phyloP scores from a whole-genome alignment of 306 rosid species.

The Vigna unguiculata region DNA sequence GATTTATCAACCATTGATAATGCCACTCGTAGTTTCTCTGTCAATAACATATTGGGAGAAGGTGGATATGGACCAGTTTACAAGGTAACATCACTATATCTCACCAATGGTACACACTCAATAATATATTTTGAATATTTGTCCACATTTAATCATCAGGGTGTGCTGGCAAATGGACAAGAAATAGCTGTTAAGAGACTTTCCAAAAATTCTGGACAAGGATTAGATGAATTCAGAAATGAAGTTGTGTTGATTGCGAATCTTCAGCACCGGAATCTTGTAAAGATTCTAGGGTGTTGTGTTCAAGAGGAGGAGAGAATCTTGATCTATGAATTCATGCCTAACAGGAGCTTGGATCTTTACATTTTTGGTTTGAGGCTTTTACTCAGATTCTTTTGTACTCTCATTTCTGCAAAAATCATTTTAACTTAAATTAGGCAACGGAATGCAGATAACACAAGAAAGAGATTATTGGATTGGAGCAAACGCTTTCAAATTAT shows the following conservation, averaged over 20 bases:
- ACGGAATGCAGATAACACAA: too few relatives aligned
- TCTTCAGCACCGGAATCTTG: conserved; percentile 69
- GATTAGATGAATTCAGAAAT: conserved; percentile 63
- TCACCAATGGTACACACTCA: too few relatives aligned
- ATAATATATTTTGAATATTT: too few relatives aligned
- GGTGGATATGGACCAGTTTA: conserved; percentile 35
- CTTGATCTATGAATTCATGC: conserved; percentile 66
- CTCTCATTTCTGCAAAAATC: too few relatives aligned
- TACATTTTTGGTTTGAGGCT: too few relatives aligned
- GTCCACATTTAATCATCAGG: too few relatives aligned
- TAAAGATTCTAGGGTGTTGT: conserved; percentile 65
- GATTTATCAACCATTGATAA: neutral
- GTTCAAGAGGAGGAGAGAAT: conserved; percentile 53
- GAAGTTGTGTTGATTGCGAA: conserved; percentile 52
- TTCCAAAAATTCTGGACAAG: conserved; percentile 41
- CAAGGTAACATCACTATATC: neutral
- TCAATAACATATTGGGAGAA: neutral
- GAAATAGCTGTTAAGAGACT: too few relatives aligned
- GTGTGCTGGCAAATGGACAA: too few relatives aligned
- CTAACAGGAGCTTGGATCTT: conserved; percentile 40
- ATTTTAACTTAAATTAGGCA: too few relatives aligned
- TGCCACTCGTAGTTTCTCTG: conserved; percentile 10
- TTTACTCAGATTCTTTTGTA: too few relatives aligned
- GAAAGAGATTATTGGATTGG: too few relatives aligned
- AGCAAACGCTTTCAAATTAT: conserved; percentile 34